Base-by-base conservation (phyloP, 257 asterid genomes). In the Nicotiana sylvestris region DNA sequence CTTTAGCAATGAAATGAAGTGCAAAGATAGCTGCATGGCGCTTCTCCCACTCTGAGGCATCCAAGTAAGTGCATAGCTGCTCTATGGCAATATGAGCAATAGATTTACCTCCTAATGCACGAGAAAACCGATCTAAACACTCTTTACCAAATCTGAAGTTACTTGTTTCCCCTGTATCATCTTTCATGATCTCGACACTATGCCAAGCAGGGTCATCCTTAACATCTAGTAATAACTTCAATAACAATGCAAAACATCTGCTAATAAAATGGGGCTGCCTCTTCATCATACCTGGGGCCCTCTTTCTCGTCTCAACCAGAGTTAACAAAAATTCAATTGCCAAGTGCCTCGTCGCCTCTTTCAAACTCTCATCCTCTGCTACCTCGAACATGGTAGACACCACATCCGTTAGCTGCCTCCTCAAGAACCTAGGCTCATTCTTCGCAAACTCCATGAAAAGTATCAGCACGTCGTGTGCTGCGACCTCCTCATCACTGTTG, bases 241-340 rank as follows among this genome's bases (percentile, higher is more conserved):
- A 90, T 82, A 94, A 81, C 76, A 89, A 93, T 0, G 93, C 87
- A 80, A 96, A 93, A 27, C 91, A 84, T 84, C 93, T 86, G 85
- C 92, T 91, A 78, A 91, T 90, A 81, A 94, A 96, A 79, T 91
- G 97, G 0, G 99, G 99, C 90, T 94, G 57, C 88, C 91, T 93
- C 85, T 97, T 92, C 97, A 96, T 94, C 98, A 96, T 94, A 85
- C 98, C 99, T 0, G 99, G 98, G 1, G 98, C 98, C 81, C 97
- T 89, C 82, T 94, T 97, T 80, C 97, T 90, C 0, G 98, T 98
- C 86, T 96, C 98, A 0, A 97, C 98, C 74, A 96, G 81, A 16
- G 94, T 96, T 60, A 96, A 87, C 18, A 96, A 93, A 51, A 96
- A 93, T 80, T 94, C 98, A 77, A 91, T 85, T 0, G 98, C 98